These are phyloP conservation scores for Trametopsis cervina DNA, from an alignment of 768 basidiomycete species.

Conservation along the genomic window DNA sequence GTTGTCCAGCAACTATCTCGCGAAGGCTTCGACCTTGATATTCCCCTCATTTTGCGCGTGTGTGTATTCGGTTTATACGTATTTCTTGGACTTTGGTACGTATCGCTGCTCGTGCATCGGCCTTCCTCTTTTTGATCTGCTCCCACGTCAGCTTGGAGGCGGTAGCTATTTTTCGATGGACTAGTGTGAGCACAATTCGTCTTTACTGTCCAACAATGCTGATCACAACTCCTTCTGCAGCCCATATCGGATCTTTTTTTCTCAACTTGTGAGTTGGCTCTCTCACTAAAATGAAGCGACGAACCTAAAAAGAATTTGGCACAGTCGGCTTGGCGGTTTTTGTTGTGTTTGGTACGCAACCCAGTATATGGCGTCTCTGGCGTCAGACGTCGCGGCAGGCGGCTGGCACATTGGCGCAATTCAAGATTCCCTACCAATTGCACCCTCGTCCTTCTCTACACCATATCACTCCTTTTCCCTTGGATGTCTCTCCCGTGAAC, in stretches of 20 bases:
- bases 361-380: conserved; percentile 11
- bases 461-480: background rate
- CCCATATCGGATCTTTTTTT: conserved; percentile 6
- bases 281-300: no score
- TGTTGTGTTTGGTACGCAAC: conserved; percentile 10
- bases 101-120: background rate
- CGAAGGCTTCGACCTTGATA: conserved; percentile 4
- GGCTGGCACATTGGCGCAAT: background rate
- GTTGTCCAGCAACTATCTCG: conserved; percentile 5
- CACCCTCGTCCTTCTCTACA: background rate
- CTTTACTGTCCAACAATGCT: background rate
- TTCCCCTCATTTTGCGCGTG: conserved; percentile 9
- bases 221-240: background rate
- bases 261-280: conserved; percentile 8
- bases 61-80: conserved; percentile 11
- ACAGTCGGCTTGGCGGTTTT: conserved; percentile 9
- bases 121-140: background rate
- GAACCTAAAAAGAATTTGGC: no score
- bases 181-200: conserved; percentile 5
- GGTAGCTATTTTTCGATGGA: conserved; percentile 6
- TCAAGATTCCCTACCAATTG: background rate
- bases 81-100: conserved; percentile 11
- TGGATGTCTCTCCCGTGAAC: background rate
- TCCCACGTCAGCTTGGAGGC: conserved; percentile 5
- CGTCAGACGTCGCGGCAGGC: conserved; percentile 4